Base-by-base conservation (phyloP, 2,329 filamentous ascomycete genomes). In the Sclerotiophoma versabilis region DNA sequence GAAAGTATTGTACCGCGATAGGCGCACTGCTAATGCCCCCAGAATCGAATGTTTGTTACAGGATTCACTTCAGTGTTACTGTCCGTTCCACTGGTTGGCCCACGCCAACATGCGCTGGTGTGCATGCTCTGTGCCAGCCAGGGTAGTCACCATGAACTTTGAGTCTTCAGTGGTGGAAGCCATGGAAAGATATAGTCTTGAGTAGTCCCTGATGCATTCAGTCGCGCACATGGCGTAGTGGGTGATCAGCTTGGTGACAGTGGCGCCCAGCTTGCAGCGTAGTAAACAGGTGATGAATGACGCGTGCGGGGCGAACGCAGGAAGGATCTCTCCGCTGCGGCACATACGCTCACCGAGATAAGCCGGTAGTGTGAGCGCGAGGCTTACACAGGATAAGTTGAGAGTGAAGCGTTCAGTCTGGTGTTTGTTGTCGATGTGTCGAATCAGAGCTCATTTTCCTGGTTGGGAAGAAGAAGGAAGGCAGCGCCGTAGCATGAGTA, bases 241-340 rank as follows among this genome's bases (percentile, higher is more conserved):
- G n/a, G 34, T 49, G 39, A 26, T 33, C 41, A 41, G 27, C 17
- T 36, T 17, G 30, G 51, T 45, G 45, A 54, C 17, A 38, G 45
- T 45, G 51, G 41, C 39, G 34, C 22, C 25, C 33, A 20, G 33
- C 34, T 27, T 36, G 45, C 33, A 46, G 45, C 33, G 39, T 45
- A 54, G 46, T 39, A 39, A 45, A 44, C 51, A 54, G 51, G 34
- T 54, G 46, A 49, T 49, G 51, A 29, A 49, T 45, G 34, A 41
- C 45, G 45, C 41, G 49, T 54, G 51, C 51, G 39, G 51, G 34
- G 34, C 19, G 34, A 11, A 32, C 20, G 39, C 33, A 39, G 15
- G 34, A 34, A 48, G 22, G 30, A 47, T 29, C 30, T 37, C 23
- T 47, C 23, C 27, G 25, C 26, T 19, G 26, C 30, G 43, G 29